These are phyloP conservation scores for Leccinum imitatum DNA, from an alignment of 768 basidiomycete species.

Conservation along the genomic window DNA sequence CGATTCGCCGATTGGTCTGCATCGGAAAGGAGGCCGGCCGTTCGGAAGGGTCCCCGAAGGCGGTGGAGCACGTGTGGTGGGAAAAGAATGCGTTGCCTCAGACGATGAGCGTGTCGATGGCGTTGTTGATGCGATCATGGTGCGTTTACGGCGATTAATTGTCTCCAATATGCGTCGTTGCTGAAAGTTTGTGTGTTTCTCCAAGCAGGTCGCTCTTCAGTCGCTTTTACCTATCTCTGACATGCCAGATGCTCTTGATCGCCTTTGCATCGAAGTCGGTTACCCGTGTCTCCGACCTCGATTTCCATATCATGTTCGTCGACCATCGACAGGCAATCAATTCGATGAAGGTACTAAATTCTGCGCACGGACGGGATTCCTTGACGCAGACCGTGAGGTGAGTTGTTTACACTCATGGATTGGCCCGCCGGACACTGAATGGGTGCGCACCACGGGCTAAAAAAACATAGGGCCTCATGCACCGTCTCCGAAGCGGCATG, in stretches of 20 bases:
- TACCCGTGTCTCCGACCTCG: conserved; percentile 18
- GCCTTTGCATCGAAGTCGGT: conserved; percentile 54
- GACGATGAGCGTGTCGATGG: conserved; percentile 36
- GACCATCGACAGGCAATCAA: no score
- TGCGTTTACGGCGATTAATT: conserved; percentile 30
- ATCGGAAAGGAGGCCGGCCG: conserved; percentile 75
- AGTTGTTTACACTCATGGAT: no score
- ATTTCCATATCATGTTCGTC: no score
- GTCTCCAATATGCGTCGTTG: background rate
- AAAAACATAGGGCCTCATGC: no score
- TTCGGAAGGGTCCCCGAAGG: conserved; percentile 83
- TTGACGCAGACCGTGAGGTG: no score
- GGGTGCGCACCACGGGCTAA: no score
- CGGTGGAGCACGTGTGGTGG: conserved; percentile 74
- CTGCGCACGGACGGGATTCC: no score
- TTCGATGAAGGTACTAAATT: no score
- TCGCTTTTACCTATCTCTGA: conserved; percentile 58
- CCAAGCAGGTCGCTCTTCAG: conserved; percentile 55
- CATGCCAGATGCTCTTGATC: conserved; percentile 59
- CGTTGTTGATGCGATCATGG: conserved; percentile 65
- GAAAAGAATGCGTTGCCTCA: conserved; percentile 53
- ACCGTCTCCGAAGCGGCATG: no score
- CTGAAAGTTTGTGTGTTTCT: background rate
- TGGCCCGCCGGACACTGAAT: no score
- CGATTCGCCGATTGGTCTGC: conserved; percentile 81